phyloP scores from a whole-genome alignment of 106 monocot genomes.

The Chionographis japonica region DNA sequence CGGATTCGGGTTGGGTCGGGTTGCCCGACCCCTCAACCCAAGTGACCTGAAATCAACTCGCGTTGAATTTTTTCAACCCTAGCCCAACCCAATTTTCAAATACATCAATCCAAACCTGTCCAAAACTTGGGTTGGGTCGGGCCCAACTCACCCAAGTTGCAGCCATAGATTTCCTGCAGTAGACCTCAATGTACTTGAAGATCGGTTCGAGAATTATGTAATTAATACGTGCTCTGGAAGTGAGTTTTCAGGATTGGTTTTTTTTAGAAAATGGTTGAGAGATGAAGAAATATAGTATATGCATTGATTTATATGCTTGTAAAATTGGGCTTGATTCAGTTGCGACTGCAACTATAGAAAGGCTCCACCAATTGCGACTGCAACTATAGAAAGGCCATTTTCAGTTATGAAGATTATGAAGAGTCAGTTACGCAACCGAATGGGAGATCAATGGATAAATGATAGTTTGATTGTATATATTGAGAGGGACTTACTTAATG shows the following conservation, averaged over 20 bases:
- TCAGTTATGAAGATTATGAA: slow-evolving; percentile 2
- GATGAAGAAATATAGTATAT: neutral
- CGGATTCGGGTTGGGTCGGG: too few relatives aligned
- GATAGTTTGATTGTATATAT: slow-evolving; percentile 1
- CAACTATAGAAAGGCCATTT: neutral
- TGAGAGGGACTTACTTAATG: neutral
- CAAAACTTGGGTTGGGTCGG: too few relatives aligned
- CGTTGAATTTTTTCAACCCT: too few relatives aligned
- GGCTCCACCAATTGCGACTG: neutral
- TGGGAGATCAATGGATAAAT: slow-evolving; percentile 7
- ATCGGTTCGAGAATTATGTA: neutral
- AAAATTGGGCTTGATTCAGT: slow-evolving; percentile 4
- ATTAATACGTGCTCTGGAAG: neutral
- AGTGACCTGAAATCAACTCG: too few relatives aligned
- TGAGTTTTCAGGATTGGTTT: neutral
- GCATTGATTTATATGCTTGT: neutral
- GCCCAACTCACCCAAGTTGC: too few relatives aligned
- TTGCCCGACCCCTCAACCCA: too few relatives aligned
- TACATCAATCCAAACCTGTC: too few relatives aligned
- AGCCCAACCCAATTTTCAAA: too few relatives aligned
- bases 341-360: neutral
- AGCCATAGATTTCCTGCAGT: neutral
- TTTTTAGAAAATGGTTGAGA: neutral
- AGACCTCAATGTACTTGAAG: neutral
- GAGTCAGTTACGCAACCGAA: neutral